Base-by-base conservation (phyloP, 2,329 filamentous ascomycete genomes). In the Elsinoe ampelina region DNA sequence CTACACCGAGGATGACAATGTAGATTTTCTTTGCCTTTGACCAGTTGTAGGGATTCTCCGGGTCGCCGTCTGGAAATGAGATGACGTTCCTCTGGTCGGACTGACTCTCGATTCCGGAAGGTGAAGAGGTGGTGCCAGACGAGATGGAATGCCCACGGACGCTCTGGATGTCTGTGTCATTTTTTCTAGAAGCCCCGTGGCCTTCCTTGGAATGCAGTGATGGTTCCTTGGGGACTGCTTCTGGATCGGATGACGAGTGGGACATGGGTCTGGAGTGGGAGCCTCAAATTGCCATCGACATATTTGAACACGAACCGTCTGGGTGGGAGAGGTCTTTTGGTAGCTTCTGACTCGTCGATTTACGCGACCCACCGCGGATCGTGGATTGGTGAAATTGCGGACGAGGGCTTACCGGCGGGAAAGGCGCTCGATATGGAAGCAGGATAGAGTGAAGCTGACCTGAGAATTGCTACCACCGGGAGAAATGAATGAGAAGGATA, bases 1-100 rank as follows among this genome's bases (percentile, higher is more conserved):
- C 66, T 70, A 82, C 80, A 1, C 78, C 77, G 0, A 79, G 74
- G 22, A 80, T 64, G 1, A 84, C 64, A 5, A 86, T 75, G 36
- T 73, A 70, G 1, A 70, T 61, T 65, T 86, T 87, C 50, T 60
- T 61, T 15, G 50, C 26, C 19, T 12, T 45, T 1, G 58, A 51
- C 61, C 61, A 63, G 54, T 63, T 62, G 48, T 61, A 59, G 22
- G 61, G 60, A 58, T 61, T 59, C 13, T 58, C 61, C n/a, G 55
- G 57, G 41, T 63, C 62, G 68, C 66, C 67, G 30, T 70, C 64
- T 39, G 65, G 65, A 61, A 75, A 75, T 3, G 66, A 63, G 15
- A 75, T 65, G 36, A 73, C 64, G 6, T 60, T 66, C 52, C 62
- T 66, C 56, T 51, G 32, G 26, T 54, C 50, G 22, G 26, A 52